These are phyloP conservation scores for Oryza australiensis DNA, from an alignment of 176 grass and related monocot genomes.

Conservation along the genomic window DNA sequence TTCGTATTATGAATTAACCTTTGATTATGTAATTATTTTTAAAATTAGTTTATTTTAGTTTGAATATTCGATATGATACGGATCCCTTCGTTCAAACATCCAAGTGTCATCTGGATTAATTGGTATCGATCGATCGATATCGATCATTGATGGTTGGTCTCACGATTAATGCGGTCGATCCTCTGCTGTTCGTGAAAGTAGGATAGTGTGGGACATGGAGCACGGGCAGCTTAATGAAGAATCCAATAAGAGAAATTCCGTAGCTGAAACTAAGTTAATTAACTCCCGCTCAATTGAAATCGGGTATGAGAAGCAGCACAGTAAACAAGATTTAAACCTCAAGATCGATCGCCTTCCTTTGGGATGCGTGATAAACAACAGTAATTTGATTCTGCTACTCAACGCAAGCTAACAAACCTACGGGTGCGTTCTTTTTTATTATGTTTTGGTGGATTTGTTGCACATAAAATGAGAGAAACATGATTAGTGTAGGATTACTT, in stretches of 20 bases:
- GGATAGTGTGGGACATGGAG: not conserved
- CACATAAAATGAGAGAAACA: too few species aligned
- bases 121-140: not conserved
- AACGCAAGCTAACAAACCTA: not conserved
- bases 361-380: not conserved
- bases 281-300: not conserved
- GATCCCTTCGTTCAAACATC: too few species aligned
- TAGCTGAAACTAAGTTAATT: not conserved
- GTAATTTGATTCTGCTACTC: not conserved
- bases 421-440: too few species aligned
- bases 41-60: too few species aligned
- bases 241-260: not conserved
- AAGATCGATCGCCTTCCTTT: not conserved
- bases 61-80: too few species aligned
- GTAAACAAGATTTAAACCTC: not conserved
- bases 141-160: not conserved
- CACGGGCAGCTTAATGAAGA: not conserved
- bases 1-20: too few species aligned
- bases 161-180: not conserved
- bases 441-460: too few species aligned
- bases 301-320: not conserved
- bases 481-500: too few species aligned
- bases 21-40: too few species aligned
- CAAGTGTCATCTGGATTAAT: not conserved
- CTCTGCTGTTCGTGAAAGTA: not conserved